These are phyloP conservation scores for Saturnispora gosingensis DNA, from an alignment of 805 yeast species.

Conservation along the genomic window DNA sequence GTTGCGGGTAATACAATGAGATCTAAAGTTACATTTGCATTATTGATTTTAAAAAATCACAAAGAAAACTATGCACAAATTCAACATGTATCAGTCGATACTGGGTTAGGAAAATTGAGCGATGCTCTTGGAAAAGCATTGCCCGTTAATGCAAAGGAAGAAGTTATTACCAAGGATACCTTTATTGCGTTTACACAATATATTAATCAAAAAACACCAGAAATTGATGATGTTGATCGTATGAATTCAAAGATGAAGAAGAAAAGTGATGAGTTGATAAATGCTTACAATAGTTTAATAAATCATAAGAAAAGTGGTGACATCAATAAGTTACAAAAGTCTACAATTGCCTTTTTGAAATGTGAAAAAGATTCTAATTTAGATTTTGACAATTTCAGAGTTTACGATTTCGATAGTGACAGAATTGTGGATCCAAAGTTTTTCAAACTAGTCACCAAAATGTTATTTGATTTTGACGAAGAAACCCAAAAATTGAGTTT, in stretches of 20 bases:
- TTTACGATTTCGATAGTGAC: constrained; percentile 58
- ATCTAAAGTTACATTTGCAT: constrained; percentile 33
- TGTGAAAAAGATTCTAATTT: constrained; percentile 9
- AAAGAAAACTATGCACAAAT: constrained; percentile 37
- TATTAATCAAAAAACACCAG: constrained; percentile 20
- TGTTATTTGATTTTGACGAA: constrained; percentile 29
- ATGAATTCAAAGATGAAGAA: constrained; percentile 19
- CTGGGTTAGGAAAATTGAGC: constrained; percentile 58
- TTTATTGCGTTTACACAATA: constrained; percentile 11
- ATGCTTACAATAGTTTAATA: constrained; percentile 23
- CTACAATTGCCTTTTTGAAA: constrained; percentile 25
- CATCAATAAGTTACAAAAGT: constrained; percentile 23
- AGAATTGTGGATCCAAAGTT: constrained; percentile 53
- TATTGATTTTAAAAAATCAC: constrained; percentile 32
- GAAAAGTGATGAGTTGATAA: constrained; percentile 19
- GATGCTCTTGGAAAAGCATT: constrained; percentile 64
- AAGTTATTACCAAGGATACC: constrained; percentile 9
- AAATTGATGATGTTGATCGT: constrained; percentile 15
- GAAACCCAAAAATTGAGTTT: constrained; percentile 13
- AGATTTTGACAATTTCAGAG: constrained; percentile 23
- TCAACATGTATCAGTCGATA: constrained; percentile 41
- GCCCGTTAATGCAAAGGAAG: constrained; percentile 3
- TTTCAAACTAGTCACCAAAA: constrained; percentile 32
- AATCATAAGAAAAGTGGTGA: constrained; percentile 18
- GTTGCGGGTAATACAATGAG: constrained; percentile 37